Evolutionary conservation across 2,329 filamentous ascomycete genomes (phyloP).

Genomic region (Trichoderma sp.): DNA sequence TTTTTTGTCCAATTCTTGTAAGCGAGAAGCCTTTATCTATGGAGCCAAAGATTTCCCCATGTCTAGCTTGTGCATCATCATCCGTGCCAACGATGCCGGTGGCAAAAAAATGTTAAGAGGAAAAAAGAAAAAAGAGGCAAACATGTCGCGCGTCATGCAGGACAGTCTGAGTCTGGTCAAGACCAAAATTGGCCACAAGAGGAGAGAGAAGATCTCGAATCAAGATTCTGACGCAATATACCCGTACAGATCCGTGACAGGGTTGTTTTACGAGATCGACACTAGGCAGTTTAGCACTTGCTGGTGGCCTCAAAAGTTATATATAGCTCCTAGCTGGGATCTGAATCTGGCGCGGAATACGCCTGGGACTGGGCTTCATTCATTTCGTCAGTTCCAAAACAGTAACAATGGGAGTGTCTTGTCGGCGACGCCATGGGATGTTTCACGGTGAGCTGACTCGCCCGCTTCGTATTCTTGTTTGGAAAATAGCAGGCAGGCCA

Average conservation of each 20-base stretch:
- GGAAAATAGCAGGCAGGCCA: not conserved
- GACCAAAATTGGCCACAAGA: not conserved
- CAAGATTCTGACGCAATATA: slow-evolving; percentile 21
- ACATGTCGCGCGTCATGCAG: not conserved
- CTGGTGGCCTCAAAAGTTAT: not conserved
- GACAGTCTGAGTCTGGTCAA: not conserved
- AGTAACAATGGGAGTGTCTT: not conserved
- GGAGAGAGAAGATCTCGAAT: slow-evolving; percentile 1
- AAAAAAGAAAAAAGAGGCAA: not conserved
- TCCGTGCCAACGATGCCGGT: not conserved
- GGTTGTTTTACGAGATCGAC: slow-evolving; percentile 18
- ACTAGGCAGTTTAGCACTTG: slow-evolving; percentile 14
- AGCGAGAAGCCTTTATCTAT: not conserved
- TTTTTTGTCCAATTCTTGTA: not conserved
- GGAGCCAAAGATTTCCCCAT: not conserved
- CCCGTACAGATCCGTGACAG: slow-evolving; percentile 19
- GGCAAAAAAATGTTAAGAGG: not conserved
- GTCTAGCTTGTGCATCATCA: not conserved
- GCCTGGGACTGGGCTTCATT: not conserved
- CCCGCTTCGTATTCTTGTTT: not conserved
- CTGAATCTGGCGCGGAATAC: slow-evolving; percentile 2
- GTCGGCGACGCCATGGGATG: not conserved
- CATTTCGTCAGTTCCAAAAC: slow-evolving; percentile 6
- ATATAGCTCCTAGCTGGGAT: slow-evolving; percentile 9
- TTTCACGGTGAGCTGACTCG: slow-evolving; percentile 7